Evolutionary conservation across 441 rosid species (phyloP), one percentile per base, ranked within the genome.

Genomic region (Rhodomyrtus psidioides): DNA sequence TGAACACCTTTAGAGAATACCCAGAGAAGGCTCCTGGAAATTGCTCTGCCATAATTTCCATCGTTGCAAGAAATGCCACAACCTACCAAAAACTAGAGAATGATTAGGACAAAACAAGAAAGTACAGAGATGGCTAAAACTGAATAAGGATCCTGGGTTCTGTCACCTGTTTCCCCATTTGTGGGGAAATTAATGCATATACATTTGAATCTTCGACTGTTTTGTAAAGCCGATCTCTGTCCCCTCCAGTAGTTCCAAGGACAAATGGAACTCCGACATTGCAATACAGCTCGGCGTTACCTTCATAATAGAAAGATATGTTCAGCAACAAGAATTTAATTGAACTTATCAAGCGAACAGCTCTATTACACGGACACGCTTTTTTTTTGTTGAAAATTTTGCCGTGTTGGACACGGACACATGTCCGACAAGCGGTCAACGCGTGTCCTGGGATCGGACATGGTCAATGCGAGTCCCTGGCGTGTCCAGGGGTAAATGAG

Each of bases 11-110:
- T 59, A 97, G 91, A 46, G 96, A 92, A 89, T 97, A 97, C 83
- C 99, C 94, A 88, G 96, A 87, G 85, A 93, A 97, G 44, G 98
- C 99, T 81, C 96, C 98, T 10, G 95, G 98, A 91, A 95, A 97
- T 87, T 93, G 97, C 91, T 94, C 93, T 49, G 95, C 95, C 98
- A 95, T 95, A 57, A 94, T 94, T 84, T 96, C 98, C 99, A 96
- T 94, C 24, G 94, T 98, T 23, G 99, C 98, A 84, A 97, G 99
- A 90, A 97, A 96, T 85, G 98, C 98, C 87, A 96, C 98, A 76
- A 96, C 98, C 98, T 96, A 82, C 82, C 54, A 83, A 86, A 55
- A 90, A 74, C 81, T 3, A 82, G 55, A 84, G n/a, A 86, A 57
- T 9, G n/a, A 74, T 81, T 85, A 65, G 84, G 62, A 90, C 23